A percentile compares a stretch with the other conserved stretches of the same genome.
Evolutionary conservation across 139 green algal genomes (phyloP).

Genomic region (Tetradesmus lagerheimii): DNA sequence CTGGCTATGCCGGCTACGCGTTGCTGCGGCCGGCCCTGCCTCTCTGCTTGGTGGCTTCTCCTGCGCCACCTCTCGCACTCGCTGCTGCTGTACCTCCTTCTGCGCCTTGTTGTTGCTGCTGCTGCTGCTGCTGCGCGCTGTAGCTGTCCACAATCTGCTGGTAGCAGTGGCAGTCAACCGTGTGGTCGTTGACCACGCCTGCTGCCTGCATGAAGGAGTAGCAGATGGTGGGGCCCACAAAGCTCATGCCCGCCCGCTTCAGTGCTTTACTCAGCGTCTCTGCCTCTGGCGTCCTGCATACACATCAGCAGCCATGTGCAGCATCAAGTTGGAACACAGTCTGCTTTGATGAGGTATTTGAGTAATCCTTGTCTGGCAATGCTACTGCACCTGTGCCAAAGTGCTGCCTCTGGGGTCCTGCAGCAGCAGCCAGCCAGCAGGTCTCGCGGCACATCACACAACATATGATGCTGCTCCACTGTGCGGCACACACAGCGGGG

Average conservation of each 20-base stretch:
- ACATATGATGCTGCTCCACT: too few relatives aligned
- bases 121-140: not conserved
- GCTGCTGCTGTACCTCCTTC: not conserved
- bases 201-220: constrained; percentile 61
- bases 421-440: not conserved
- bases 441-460: too few relatives aligned
- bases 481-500: too few relatives aligned
- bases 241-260: constrained; percentile 53
- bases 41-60: too few relatives aligned
- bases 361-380: not conserved
- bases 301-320: not conserved
- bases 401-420: not conserved
- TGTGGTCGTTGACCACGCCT: constrained; percentile 56
- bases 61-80: too few relatives aligned
- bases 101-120: not conserved
- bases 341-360: too few relatives aligned
- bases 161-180: constrained; percentile 47
- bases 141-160: not conserved
- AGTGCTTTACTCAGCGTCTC: constrained; percentile 45
- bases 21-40: too few relatives aligned
- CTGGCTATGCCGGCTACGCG: too few relatives aligned
- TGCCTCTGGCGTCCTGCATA: constrained; percentile 37
- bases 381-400: too few relatives aligned
- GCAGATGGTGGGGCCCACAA: constrained; percentile 55
- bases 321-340: too few relatives aligned